phyloP scores from a whole-genome alignment of 1,284 basidiomycete genomes.

The Austroboletus novae-zelandiae region DNA sequence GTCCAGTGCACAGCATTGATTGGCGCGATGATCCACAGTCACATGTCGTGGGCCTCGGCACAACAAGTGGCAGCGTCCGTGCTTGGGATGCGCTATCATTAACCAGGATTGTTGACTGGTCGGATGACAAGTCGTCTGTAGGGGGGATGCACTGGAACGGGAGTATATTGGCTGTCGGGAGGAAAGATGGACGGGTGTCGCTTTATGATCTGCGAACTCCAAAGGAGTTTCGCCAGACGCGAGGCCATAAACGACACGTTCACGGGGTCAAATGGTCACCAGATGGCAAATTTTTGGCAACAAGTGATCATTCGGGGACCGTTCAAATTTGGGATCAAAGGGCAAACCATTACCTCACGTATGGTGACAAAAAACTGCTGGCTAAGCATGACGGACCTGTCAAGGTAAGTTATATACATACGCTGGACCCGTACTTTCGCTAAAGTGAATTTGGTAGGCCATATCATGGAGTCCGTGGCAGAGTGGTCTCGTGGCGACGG shows the following conservation, averaged over 20 bases:
- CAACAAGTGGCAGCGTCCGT: conserved; percentile 38
- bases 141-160: conserved; percentile 45
- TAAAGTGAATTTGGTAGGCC: conserved; percentile 48
- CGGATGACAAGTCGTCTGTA: conserved; percentile 34
- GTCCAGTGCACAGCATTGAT: conserved; percentile 38
- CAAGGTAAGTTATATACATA: conserved; percentile 43
- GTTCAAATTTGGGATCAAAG: conserved; percentile 48
- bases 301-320: conserved; percentile 40
- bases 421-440: neutral
- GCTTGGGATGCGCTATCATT: conserved; percentile 40
- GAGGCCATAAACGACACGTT: conserved; percentile 40
- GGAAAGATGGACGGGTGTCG: conserved; percentile 37
- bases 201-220: conserved; percentile 39
- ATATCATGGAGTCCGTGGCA: conserved; percentile 94
- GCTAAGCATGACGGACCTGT: conserved; percentile 56
- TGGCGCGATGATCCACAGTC: conserved; percentile 36
- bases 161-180: conserved; percentile 40
- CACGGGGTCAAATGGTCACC: conserved; percentile 46
- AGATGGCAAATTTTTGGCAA: conserved; percentile 42
- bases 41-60: conserved; percentile 38
- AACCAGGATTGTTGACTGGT: conserved; percentile 35
- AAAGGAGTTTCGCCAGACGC: conserved; percentile 28
- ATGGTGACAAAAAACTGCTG: conserved; percentile 35
- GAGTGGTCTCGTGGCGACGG: conserved; percentile 78
- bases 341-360: conserved; percentile 33